Conservation (phyloP, 768 basidiomycete species). For the Mycena vitilis region DNA sequence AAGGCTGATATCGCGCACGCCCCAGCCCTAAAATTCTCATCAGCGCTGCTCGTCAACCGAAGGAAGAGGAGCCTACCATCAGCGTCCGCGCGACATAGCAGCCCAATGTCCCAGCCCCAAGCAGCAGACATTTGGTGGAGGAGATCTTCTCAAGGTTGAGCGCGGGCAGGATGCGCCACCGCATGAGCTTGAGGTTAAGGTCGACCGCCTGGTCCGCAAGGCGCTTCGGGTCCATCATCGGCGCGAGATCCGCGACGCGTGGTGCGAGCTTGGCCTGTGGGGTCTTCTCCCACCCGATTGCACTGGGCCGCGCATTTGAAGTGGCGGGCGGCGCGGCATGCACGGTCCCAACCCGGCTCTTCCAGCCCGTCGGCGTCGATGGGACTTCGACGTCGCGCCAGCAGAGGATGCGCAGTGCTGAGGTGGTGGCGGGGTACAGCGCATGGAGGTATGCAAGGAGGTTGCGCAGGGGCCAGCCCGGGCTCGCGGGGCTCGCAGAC, state of each 20-base stretch:
- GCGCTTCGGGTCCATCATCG: constrained; percentile 95
- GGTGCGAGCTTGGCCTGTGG: constrained; percentile 88
- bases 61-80: constrained; percentile 69
- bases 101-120: constrained; percentile 96
- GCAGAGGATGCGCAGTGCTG: constrained; percentile 73
- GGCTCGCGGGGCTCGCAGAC: constrained; percentile 77
- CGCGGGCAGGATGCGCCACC: constrained; percentile 93
- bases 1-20: constrained; percentile 91
- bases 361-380: constrained; percentile 55
- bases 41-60: not conserved
- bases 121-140: constrained; percentile 80
- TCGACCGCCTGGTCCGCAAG: constrained; percentile 98
- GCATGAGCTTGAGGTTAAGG: constrained; percentile 96
- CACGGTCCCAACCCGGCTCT: constrained; percentile 72
- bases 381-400: constrained; percentile 78
- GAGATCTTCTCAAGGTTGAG: constrained; percentile 92
- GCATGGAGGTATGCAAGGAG: constrained; percentile 84
- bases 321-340: constrained; percentile 42
- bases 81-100: constrained; percentile 94
- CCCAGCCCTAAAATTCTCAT: constrained; percentile 81
- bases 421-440: constrained; percentile 61
- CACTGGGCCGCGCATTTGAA: constrained; percentile 57
- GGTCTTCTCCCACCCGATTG: constrained; percentile 98
- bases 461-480: constrained; percentile 95
- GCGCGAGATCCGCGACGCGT: constrained; percentile 88